Percentiles rank a stretch among this genome's conserved stretches.
Evolutionary conservation across 2,329 filamentous ascomycete species (phyloP).

Genomic region (Hymenoscyphus linearis): DNA sequence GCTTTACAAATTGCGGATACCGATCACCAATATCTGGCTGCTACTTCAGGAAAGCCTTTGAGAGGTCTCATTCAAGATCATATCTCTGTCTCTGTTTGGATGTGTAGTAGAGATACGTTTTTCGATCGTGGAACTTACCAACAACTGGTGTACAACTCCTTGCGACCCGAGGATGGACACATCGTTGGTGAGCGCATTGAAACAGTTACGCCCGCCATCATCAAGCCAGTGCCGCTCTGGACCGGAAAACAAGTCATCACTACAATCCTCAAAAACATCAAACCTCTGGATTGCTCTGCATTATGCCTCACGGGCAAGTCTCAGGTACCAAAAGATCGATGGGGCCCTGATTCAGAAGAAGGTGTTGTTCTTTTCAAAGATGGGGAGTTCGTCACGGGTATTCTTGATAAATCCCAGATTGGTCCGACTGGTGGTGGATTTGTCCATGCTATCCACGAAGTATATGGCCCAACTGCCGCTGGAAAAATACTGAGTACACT

Average conservation of each 20-base stretch:
- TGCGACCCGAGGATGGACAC: constrained; percentile 86
- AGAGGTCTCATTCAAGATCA: constrained; percentile 98
- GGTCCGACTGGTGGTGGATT: constrained; percentile 82
- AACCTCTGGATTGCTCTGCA: constrained; percentile 67
- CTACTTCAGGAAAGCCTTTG: constrained; percentile 87
- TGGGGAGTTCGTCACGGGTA: constrained; percentile 82
- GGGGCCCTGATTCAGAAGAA: constrained; percentile 75
- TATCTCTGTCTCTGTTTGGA: constrained; percentile 85
- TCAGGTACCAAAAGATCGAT: constrained; percentile 71
- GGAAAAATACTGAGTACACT: constrained; percentile 85
- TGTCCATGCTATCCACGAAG: constrained; percentile 87
- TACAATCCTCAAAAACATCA: constrained; percentile 88
- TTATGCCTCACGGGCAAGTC: constrained; percentile 76
- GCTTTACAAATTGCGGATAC: constrained; percentile 92
- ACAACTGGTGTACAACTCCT: constrained; percentile 83
- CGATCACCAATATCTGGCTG: constrained; percentile 93
- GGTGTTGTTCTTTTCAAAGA: constrained; percentile 75
- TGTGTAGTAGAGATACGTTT: constrained; percentile 88
- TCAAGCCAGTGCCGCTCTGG: constrained; percentile 80
- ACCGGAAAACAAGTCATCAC: constrained; percentile 95
- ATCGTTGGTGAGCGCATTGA: constrained; percentile 78
- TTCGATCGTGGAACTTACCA: constrained; percentile 87
- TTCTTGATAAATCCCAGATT: constrained; percentile 93
- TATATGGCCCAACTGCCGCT: constrained; percentile 81
- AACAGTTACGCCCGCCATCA: constrained; percentile 72